Base-by-base conservation (phyloP, 805 yeast species). In the Wickerhamiella occidentalis region DNA sequence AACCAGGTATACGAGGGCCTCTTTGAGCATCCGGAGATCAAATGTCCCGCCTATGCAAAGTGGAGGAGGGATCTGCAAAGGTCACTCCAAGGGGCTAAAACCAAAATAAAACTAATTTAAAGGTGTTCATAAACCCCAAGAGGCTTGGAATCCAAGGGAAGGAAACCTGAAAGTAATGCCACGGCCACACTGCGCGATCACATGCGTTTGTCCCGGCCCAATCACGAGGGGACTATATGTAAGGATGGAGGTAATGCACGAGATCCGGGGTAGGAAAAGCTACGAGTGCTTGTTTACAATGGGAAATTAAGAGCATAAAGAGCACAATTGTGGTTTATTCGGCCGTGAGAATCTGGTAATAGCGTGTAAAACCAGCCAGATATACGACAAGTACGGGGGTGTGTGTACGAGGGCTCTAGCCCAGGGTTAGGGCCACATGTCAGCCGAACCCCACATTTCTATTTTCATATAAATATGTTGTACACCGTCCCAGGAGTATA, bases 371-470 rank as follows among this genome's bases (percentile, higher is more conserved):
- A 23, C 26, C 8, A 23, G 26, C 26, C 26, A 8, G 26, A 23
- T 8, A n/a, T n/a, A n/a, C n/a, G n/a, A n/a, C n/a, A n/a, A n/a
- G 26, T 23, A 23, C 8, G 26, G 26, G 26, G 26, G n/a, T 29
- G n/a, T 13, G 12, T 29, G 13, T 9, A 29, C 33, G 13, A 29
- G 28, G 28, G 38, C 38, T n/a, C 15, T 33, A 33, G 9, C 5
- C 3, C 18, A 18, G 45, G 45, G 45, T 41, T 41, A 41, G 45
- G 45, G 45, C 22, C 19, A 33, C 38, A 12, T 33, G 19, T 33
- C 38, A 33, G 38, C 38, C 38, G 38, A 33, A 29, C 46, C 46
- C 46, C 46, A 43, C 46, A 43, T 43, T n/a, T 30, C 29, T 43
- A 38, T 30, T 19, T 9, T 30, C 17, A 30, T 43, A 33, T 30